Evolutionary conservation across 1,284 basidiomycete genomes (phyloP), one percentile per base, ranked within the genome.

Genomic region (Cryptococcus sp.): DNA sequence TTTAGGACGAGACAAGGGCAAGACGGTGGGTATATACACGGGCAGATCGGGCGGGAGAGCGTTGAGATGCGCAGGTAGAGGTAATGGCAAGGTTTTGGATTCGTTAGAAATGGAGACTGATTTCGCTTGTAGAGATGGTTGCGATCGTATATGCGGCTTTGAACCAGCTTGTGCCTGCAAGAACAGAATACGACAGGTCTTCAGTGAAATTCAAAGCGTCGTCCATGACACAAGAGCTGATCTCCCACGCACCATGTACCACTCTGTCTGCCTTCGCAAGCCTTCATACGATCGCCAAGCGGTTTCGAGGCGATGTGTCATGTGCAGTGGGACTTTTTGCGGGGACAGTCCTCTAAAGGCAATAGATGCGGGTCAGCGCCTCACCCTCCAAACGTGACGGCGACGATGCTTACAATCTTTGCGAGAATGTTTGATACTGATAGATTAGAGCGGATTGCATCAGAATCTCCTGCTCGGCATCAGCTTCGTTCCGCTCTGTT

Each of bases 241-340:
- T n/a, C n/a, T n/a, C 4, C 13, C 22, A 23, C 55, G 7, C 39
- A 57, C 55, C 52, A 54, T 58, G 22, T 34, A 54, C 60, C 57
- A 58, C 46, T 62, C 56, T 7, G 46, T 46, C 29, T 70, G 70
- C n/a, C 63, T 57, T 34, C 68, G 52, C 11, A 68, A 47, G 17
- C 64, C 60, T 17, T 72, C 67, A 46, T 69, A 72, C 38, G 66
- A 56, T n/a, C 65, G 50, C 68, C 68, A 72, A 1, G 67, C 61
- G 3, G 52, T 50, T 19, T 68, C 64, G 15, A 72, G 59, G n/a
- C 64, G 61, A 20, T 58, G 47, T 41, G 64, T 61, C 50, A 72
- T 65, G 20, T 63, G 62, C 19, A 40, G 19, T 1, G 70, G 68
- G 3, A 64, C 45, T 55, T 55, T 50, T 49, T 62, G 57, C 3